These are phyloP conservation scores for Erythrobasidium hasegawianum DNA, from an alignment of 1,284 basidiomycete species.

Conservation along the genomic window DNA sequence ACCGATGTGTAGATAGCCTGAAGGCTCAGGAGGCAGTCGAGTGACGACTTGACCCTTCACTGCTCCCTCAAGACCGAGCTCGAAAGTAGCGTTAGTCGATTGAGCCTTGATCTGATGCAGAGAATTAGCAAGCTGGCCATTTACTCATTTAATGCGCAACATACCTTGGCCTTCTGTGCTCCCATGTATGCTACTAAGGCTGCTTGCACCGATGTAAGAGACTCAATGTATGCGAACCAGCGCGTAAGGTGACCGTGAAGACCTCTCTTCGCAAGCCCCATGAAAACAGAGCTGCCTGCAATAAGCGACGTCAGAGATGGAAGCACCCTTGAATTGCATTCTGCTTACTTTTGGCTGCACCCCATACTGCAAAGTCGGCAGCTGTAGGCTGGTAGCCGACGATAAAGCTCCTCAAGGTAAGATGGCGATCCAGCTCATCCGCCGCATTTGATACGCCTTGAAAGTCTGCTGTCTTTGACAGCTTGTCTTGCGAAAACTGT, in stretches of 20 bases:
- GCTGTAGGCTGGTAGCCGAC: slow-evolving; percentile 64
- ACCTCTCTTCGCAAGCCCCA: slow-evolving; percentile 79
- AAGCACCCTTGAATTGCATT: no score
- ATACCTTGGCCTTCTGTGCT: slow-evolving; percentile 43
- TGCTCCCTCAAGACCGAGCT: slow-evolving; percentile 82
- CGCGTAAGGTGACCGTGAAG: slow-evolving; percentile 77
- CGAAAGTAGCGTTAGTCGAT: slow-evolving; percentile 63
- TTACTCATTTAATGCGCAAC: no score
- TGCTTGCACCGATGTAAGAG: slow-evolving; percentile 61
- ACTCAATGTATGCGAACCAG: slow-evolving; percentile 82
- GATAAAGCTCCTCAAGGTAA: slow-evolving; percentile 65
- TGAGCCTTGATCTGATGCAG: slow-evolving; percentile 18
- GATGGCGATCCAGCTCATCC: slow-evolving; percentile 49
- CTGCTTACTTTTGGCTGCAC: slow-evolving; percentile 64
- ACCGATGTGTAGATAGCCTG: slow-evolving; percentile 96
- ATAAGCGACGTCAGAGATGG: no score
- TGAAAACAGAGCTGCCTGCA: slow-evolving; percentile 55
- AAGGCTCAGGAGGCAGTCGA: slow-evolving; percentile 96
- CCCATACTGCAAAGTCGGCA: slow-evolving; percentile 81
- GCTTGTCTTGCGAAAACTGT: slow-evolving; percentile 17
- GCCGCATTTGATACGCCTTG: slow-evolving; percentile 19
- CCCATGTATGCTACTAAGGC: slow-evolving; percentile 56
- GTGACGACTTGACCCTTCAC: slow-evolving; percentile 89
- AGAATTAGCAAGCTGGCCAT: no score
- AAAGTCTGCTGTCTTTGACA: slow-evolving; percentile 30